Evolutionary conservation across 1,284 basidiomycete genomes (phyloP).

Genomic region (Microbotryum lychnidis-dioicae): DNA sequence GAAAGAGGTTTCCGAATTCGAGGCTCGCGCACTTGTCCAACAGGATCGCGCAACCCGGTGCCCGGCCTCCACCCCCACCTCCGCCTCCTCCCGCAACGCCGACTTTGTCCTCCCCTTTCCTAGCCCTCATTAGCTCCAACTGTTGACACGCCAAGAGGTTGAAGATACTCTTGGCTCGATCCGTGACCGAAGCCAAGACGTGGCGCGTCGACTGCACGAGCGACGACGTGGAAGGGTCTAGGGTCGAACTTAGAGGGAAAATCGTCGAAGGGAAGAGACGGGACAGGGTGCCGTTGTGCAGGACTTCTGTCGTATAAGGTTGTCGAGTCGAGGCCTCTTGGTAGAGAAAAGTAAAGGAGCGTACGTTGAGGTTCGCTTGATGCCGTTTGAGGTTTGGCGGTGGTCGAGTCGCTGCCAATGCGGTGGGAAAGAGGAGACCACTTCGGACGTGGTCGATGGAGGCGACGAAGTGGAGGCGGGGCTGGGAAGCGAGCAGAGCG

Average conservation of each 20-base stretch:
- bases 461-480: slow-evolving; percentile 66
- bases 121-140: slow-evolving; percentile 11
- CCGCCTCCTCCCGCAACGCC: not conserved
- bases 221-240: slow-evolving; percentile 31
- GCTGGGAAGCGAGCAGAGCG: slow-evolving; percentile 58
- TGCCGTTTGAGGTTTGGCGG: not conserved
- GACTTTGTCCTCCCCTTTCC: slow-evolving; percentile 12
- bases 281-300: slow-evolving; percentile 23
- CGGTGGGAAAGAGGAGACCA: slow-evolving; percentile 57
- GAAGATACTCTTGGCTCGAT: slow-evolving; percentile 55
- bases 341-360: slow-evolving; percentile 75
- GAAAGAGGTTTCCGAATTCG: too few relatives aligned
- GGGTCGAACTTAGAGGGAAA: slow-evolving; percentile 42
- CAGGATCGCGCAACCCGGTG: slow-evolving; percentile 24
- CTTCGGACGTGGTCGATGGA: slow-evolving; percentile 78
- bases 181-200: slow-evolving; percentile 46
- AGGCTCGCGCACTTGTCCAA: slow-evolving; percentile 5
- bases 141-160: slow-evolving; percentile 16
- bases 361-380: slow-evolving; percentile 31
- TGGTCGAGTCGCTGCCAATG: slow-evolving; percentile 35
- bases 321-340: slow-evolving; percentile 76
- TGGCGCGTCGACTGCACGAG: slow-evolving; percentile 17
- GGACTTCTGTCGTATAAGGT: slow-evolving; percentile 63
- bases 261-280: slow-evolving; percentile 29
- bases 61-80: slow-evolving; percentile 4